Conservation (phyloP, 208 protist genomes). For the Leishmania mexicana region DNA sequence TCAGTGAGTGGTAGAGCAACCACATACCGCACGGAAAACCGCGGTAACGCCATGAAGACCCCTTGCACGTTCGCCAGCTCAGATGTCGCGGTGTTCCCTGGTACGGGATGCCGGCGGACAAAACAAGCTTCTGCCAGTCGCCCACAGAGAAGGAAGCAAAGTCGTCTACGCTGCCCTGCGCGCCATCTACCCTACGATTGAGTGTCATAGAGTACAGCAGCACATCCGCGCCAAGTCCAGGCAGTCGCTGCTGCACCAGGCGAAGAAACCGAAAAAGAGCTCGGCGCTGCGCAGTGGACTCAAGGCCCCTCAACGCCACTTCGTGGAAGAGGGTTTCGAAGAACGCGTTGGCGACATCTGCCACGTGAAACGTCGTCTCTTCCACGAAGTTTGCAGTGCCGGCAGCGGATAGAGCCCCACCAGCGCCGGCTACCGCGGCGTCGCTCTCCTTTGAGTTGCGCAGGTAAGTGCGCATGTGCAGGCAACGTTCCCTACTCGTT, state of each 20-base stretch:
- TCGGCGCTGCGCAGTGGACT: slow-evolving; percentile 15
- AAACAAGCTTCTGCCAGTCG: slow-evolving; percentile 48
- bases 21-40: slow-evolving; percentile 78
- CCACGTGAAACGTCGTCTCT: slow-evolving; percentile 32
- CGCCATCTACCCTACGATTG: background rate
- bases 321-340: slow-evolving; percentile 68
- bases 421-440: background rate
- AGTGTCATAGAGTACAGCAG: slow-evolving; percentile 35
- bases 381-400: slow-evolving; percentile 34
- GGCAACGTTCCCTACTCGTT: slow-evolving; percentile 11
- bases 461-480: slow-evolving; percentile 27
- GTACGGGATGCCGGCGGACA: slow-evolving; percentile 57
- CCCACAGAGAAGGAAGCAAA: slow-evolving; percentile 16
- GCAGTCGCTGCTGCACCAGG: slow-evolving; percentile 39
- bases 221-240: slow-evolving; percentile 38
- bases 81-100: slow-evolving; percentile 40
- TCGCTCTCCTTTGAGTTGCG: slow-evolving; percentile 21
- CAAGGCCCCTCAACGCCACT: slow-evolving; percentile 45
- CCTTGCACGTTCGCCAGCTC: slow-evolving; percentile 59
- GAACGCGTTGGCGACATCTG: slow-evolving; percentile 64
- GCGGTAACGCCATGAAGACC: slow-evolving; percentile 59
- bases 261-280: slow-evolving; percentile 54
- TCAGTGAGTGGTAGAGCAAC: slow-evolving; percentile 77
- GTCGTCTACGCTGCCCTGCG: background rate
- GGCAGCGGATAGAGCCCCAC: no score